Conservation (phyloP, 148 eudicot species). For the Diospyros lotus region DNA sequence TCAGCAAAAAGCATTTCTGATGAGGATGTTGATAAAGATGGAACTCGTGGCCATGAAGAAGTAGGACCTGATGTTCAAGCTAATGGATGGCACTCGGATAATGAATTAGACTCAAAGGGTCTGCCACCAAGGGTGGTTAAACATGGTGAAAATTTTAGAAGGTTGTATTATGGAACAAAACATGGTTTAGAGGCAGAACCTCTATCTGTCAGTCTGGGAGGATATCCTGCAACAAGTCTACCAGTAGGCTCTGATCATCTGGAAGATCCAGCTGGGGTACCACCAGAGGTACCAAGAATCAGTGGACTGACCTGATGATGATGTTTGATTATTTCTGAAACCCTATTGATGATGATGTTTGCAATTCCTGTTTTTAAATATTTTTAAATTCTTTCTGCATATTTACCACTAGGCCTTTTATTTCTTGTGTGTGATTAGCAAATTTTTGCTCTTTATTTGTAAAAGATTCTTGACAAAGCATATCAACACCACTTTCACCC, state of each 20-base stretch:
- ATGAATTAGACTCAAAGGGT: conserved; percentile 57
- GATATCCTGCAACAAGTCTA: conserved; percentile 31
- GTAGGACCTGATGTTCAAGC: conserved; percentile 32
- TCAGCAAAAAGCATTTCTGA: conserved; percentile 60
- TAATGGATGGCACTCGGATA: conserved; percentile 81
- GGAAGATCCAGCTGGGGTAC: conserved; percentile 68
- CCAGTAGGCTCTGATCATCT: conserved; percentile 33
- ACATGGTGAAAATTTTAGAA: conserved; percentile 26
- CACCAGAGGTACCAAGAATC: conserved; percentile 70
- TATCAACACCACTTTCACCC: too few species aligned
- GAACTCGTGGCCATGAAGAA: conserved; percentile 35
- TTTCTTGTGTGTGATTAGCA: too few species aligned
- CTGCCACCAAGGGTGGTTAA: conserved; percentile 51
- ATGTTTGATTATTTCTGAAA: neutral
- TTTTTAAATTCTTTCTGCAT: too few species aligned
- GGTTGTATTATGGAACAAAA: conserved; percentile 34
- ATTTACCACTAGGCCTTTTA: too few species aligned
- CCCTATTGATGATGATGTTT: neutral
- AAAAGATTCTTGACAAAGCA: too few species aligned
- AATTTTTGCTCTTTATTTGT: too few species aligned
- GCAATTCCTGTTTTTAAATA: neutral
- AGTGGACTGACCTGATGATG: neutral
- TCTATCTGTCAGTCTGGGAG: conserved; percentile 17
- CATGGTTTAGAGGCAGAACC: conserved; percentile 24
- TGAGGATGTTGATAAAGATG: conserved; percentile 62